Evolutionary conservation across 345 rosid genomes (phyloP).

Genomic region (Citrus maxima): DNA sequence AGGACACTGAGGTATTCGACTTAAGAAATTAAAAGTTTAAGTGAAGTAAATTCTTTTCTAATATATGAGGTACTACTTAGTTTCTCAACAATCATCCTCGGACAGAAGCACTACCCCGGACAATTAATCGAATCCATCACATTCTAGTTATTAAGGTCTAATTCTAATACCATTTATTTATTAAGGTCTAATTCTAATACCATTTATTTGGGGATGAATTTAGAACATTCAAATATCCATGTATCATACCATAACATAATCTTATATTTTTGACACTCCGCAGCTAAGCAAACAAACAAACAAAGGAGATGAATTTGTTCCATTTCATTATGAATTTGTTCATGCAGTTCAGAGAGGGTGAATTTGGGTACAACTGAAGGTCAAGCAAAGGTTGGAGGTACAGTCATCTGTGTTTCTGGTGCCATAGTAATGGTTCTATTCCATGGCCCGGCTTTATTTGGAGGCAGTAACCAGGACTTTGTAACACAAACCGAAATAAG

Average conservation of each 20-base stretch:
- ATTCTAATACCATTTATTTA: too few species aligned
- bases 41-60: too few species aligned
- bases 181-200: too few species aligned
- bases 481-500: constrained; percentile 50
- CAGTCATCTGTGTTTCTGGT: constrained; percentile 82
- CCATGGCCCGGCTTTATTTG: constrained; percentile 82
- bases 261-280: neutral
- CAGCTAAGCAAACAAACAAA: neutral
- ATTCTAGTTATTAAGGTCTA: too few species aligned
- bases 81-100: too few species aligned
- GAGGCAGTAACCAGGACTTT: constrained; percentile 52
- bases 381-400: constrained; percentile 84
- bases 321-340: constrained; percentile 19
- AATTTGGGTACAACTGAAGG: constrained; percentile 76
- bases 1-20: too few species aligned
- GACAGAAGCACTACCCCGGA: too few species aligned
- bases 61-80: too few species aligned
- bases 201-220: too few species aligned
- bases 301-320: neutral
- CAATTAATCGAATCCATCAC: too few species aligned
- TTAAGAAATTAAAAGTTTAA: too few species aligned
- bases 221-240: too few species aligned
- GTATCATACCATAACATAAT: neutral
- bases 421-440: constrained; percentile 81
- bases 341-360: constrained; percentile 94